Evolutionary conservation across 1,284 basidiomycete genomes (phyloP).

Genomic region (Calocybe gambosa): DNA sequence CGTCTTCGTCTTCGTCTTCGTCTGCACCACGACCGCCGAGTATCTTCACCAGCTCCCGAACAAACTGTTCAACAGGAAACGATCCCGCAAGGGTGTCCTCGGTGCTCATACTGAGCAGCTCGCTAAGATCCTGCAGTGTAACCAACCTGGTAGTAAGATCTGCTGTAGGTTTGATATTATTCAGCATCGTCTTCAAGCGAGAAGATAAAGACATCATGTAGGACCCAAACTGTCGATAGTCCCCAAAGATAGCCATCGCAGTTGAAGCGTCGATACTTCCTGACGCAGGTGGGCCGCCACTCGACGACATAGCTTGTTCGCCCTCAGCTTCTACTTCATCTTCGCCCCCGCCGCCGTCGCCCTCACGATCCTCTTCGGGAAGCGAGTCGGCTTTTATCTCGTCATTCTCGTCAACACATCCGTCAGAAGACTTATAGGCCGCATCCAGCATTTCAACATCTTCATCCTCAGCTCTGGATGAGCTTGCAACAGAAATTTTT

Average conservation of each 20-base stretch:
- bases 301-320: conserved; percentile 36
- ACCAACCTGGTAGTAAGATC: conserved; percentile 79
- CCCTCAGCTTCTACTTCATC: conserved; percentile 31
- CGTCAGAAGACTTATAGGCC: conserved; percentile 50
- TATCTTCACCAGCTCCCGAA: conserved; percentile 89
- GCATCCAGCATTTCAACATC: conserved; percentile 74
- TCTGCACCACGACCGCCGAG: conserved; percentile 77
- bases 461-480: conserved; percentile 59
- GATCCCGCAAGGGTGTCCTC: conserved; percentile 96
- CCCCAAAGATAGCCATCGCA: conserved; percentile 78
- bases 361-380: conserved; percentile 32
- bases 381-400: conserved; percentile 26
- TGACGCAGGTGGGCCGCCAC: conserved; percentile 40
- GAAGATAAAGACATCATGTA: conserved; percentile 86
- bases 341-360: conserved; percentile 44
- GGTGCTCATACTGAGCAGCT: conserved; percentile 92
- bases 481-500: conserved; percentile 53
- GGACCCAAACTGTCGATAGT: conserved; percentile 81
- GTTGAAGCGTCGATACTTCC: conserved; percentile 67
- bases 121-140: conserved; percentile 92
- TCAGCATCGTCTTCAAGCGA: conserved; percentile 85
- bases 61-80: conserved; percentile 90
- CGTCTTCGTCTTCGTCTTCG: conserved; percentile 63
- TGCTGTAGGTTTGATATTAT: conserved; percentile 80
- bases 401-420: conserved; percentile 34